Evolutionary conservation across 352 stramenopile genomes (phyloP), one percentile per base, ranked within the genome.

Genomic region (Chrysophaeum taylorii): DNA sequence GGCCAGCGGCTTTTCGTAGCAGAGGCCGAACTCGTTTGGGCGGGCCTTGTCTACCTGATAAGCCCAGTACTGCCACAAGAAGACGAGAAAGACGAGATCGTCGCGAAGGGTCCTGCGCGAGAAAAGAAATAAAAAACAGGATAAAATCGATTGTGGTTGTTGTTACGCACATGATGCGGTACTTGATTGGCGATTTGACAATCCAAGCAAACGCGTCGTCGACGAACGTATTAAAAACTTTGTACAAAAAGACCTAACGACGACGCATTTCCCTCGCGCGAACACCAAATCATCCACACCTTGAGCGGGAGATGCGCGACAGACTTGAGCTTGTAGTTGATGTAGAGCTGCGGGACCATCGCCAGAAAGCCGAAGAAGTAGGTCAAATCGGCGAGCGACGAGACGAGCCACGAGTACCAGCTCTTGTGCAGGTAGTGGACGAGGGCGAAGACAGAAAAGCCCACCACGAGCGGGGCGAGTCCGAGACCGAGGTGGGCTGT

Each of bases 11-110:
- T 88, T 84, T 37, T 85, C 74, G 18, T 84, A 87, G 0, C 86
- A 82, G 78, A 94, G 88, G 21, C 91, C 91, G 79, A 91, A 97
- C 75, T 97, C 91, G 75, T 97, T 96, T 21, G 84, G 89, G 63
- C 92, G 83, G 62, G 82, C 91, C 54, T 83, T 84, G 74, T 95
- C 89, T 12, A 93, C 85, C 1, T 84, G 86, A 62, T 95, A 95
- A 25, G 93, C 85, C 79, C 85, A 95, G n/a, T 86, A 83, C 79
- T 95, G 89, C 71, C 91, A 91, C 27, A 94, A 68, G 71, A 94
- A 93, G 43, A 94, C 77, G 63, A 92, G 72, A 78, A 95, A 95
- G 42, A 95, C 81, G 35, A 95, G 83, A 72, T 95, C 89, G 69
- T 95, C 89, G 5, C 89, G 86, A 72, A 95, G 89, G 69, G 69